These are phyloP conservation scores for Talaromyces sp. DNA, from an alignment of 2,329 filamentous ascomycete genomes.

Conservation along the genomic window DNA sequence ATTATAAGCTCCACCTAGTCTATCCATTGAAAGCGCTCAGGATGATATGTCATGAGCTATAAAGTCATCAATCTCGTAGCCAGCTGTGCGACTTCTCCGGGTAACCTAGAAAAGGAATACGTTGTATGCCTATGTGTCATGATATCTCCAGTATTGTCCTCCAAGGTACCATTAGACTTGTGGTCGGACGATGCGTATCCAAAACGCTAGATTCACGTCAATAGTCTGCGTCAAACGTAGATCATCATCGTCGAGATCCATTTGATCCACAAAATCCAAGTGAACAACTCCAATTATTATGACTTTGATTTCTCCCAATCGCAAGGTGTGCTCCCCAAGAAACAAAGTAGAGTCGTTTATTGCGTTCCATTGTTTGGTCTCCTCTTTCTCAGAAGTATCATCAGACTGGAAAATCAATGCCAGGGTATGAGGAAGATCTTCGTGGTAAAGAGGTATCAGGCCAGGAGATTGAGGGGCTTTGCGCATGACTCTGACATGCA, in stretches of 20 bases:
- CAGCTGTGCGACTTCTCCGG: no score
- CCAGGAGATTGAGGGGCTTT: not conserved
- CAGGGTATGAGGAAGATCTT: not conserved
- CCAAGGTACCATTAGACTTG: not conserved
- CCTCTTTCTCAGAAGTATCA: not conserved
- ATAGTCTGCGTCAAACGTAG: not conserved
- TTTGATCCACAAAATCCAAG: not conserved
- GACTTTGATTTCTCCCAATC: not conserved
- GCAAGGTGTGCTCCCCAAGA: not conserved
- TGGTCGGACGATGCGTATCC: not conserved
- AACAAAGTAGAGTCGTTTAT: not conserved
- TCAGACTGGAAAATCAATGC: conserved; percentile 1
- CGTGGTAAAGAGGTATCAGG: not conserved
- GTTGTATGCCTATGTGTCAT: not conserved
- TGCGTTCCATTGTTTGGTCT: not conserved
- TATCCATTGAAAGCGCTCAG: not conserved
- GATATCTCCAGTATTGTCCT: not conserved
- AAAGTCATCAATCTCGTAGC: not conserved
- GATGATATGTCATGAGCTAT: not conserved
- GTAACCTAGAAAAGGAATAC: no score
- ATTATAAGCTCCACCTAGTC: not conserved
- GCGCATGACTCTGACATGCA: not conserved
- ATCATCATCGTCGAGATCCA: not conserved
- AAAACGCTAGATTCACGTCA: not conserved
- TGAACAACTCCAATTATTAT: not conserved